These are phyloP conservation scores for Nicotiana rustica DNA, from an alignment of 305 asterid species.

Conservation along the genomic window DNA sequence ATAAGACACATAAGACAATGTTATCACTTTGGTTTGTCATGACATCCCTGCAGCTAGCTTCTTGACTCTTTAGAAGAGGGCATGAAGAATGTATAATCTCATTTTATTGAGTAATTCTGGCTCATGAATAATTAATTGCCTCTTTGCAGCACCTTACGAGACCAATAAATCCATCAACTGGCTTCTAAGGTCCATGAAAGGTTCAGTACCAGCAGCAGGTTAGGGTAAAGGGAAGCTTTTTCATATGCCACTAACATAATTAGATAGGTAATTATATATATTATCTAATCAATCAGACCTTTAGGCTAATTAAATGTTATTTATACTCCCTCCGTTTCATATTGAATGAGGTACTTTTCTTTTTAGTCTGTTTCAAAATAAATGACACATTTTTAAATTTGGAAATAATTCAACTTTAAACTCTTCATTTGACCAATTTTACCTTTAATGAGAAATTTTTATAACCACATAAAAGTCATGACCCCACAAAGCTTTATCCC, in stretches of 20 bases:
- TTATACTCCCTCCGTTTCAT: too few relatives aligned
- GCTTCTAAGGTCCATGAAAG: slow-evolving; percentile 17
- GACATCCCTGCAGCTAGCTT: not conserved
- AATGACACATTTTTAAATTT: too few relatives aligned
- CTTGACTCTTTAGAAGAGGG: not conserved
- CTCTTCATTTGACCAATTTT: too few relatives aligned
- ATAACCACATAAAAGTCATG: too few relatives aligned
- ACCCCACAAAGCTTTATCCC: too few relatives aligned
- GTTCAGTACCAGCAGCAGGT: not conserved
- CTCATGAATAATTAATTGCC: slow-evolving; percentile 19
- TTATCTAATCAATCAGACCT: not conserved
- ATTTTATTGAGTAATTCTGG: slow-evolving; percentile 4
- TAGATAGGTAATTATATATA: too few relatives aligned
- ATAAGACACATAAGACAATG: too few relatives aligned
- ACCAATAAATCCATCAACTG: slow-evolving; percentile 4
- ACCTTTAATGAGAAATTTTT: too few relatives aligned
- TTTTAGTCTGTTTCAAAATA: too few relatives aligned
- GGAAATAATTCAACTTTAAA: too few relatives aligned
- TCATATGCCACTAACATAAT: not conserved
- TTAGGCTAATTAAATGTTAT: not conserved
- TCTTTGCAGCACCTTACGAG: not conserved
- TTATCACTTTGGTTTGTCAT: not conserved
- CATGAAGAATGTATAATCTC: not conserved
- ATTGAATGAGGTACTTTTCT: too few relatives aligned
- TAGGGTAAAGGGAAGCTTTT: not conserved